phyloP scores from a whole-genome alignment of 2,329 filamentous ascomycete genomes.

The Neopestalotiopsis sp. region DNA sequence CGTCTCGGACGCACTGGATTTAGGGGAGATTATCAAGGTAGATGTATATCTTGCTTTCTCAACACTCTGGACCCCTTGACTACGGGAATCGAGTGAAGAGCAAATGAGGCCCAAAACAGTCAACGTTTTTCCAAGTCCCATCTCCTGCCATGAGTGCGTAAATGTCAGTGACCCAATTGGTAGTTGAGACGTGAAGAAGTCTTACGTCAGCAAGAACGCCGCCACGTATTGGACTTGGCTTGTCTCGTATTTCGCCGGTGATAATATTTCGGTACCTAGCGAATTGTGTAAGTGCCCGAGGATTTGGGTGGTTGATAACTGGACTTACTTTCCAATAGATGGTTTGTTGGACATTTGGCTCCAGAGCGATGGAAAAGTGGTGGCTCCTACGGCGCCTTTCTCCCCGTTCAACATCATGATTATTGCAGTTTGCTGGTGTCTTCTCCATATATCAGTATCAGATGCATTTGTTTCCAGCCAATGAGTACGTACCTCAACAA shows the following conservation, averaged over 20 bases:
- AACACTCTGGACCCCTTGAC: no score
- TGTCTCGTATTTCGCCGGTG: not conserved
- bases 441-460: not conserved
- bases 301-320: no score
- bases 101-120: conserved; percentile 7
- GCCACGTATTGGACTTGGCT: not conserved
- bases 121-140: conserved; percentile 14
- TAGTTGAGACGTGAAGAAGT: no score
- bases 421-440: conserved; percentile 5
- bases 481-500: no score
- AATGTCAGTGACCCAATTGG: not conserved
- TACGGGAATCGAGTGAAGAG: not conserved
- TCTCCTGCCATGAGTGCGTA: not conserved
- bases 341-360: no score
- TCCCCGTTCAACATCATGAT: conserved; percentile 7
- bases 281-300: not conserved
- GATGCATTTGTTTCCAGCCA: no score
- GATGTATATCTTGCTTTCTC: not conserved
- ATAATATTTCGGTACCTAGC: conserved; percentile 6
- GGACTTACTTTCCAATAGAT: not conserved
- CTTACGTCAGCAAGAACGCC: conserved; percentile 15
- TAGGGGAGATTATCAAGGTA: not conserved
- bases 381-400: not conserved
- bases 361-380: conserved; percentile 3
- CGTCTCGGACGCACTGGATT: not conserved